Percentiles rank a stretch among this genome's conserved stretches.
Evolutionary conservation across 140 eudicot genomes (phyloP).

Genomic region (Oenanthe javanica): DNA sequence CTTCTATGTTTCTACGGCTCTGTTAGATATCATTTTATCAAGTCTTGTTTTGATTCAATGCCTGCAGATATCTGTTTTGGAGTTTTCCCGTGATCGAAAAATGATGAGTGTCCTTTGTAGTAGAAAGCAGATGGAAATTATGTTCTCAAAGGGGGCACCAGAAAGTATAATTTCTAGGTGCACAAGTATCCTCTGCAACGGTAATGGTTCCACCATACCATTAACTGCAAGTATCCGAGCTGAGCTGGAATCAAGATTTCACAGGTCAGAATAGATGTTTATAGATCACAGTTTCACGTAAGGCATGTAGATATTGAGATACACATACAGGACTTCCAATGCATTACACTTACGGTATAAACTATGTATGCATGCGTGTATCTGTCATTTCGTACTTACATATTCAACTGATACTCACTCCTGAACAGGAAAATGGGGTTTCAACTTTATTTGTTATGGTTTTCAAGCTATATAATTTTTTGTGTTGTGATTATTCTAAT

Average conservation of each 20-base stretch:
- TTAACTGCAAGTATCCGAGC: conserved; percentile 60
- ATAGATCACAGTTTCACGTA: background rate
- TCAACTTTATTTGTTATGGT: background rate
- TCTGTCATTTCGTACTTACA: background rate
- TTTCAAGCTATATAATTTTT: background rate
- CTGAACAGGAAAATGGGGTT: background rate
- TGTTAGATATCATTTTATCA: conserved; percentile 2
- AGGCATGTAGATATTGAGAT: background rate
- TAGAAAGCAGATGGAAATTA: conserved; percentile 80
- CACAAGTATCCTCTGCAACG: conserved; percentile 82
- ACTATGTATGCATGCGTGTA: background rate
- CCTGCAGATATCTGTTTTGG: conserved; percentile 77
- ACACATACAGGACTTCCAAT: background rate
- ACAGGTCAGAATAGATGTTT: conserved; percentile 42
- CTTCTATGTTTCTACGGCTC: background rate
- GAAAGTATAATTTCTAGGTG: conserved; percentile 88
- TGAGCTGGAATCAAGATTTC: conserved; percentile 74
- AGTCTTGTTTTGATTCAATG: conserved; percentile 12
- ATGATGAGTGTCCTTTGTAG: conserved; percentile 99
- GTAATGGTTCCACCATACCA: conserved; percentile 86
- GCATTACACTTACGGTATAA: background rate
- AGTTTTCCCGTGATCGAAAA: conserved; percentile 98
- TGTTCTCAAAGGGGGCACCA: conserved; percentile 99
- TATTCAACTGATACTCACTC: background rate
- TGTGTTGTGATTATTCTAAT: background rate